Evolutionary conservation across 1,284 basidiomycete species (phyloP), one percentile per base, ranked within the genome.

Genomic region (Ceratorhiza oryzae-sativae): DNA sequence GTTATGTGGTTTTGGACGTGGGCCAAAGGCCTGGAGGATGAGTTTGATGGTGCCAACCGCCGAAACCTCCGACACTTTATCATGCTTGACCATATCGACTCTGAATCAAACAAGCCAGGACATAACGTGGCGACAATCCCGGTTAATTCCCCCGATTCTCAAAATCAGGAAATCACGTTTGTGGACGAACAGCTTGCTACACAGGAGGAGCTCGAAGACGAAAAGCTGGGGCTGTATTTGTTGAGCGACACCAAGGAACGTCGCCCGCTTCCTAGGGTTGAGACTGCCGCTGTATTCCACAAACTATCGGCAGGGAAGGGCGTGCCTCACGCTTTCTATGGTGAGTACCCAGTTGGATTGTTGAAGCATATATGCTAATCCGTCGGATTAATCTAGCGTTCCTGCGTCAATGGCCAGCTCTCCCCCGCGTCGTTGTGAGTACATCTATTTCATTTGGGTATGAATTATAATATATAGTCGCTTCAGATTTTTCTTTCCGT

Each of bases 1-100:
- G 75, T 86, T 65, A 88, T 89, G 85, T 77, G 82, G 3, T 84
- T 89, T 72, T 89, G 87, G 87, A 86, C 86, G 1, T 89, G 87
- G 87, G 86, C 82, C 39, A 88, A 84, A 80, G 79, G 81, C 5
- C 80, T 88, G n/a, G 88, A 89, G 80, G 86, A 88, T 73, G 74
- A 76, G 0, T 89, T 89, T 75, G 88, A 89, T 74, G 82, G 84
- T 3, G 80, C 79, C 32, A 86, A 87, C 74, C 81, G 85, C n/a
- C 80, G 82, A 76, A 86, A 86, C 72, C 80, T 88, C 3, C 81
- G 84, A 0, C 84, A 85, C 73, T 84, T 88, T 77, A 86, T 88
- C 72, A 70, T 73, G 30, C 34, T 71, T 30, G 72, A 72, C 20
- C 71, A 72, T 27, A 74, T 75, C 20, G 65, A 45, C 12, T 45